Evolutionary conservation across 2,329 filamentous ascomycete species (phyloP).

Genomic region (Aureobasidium lini): DNA sequence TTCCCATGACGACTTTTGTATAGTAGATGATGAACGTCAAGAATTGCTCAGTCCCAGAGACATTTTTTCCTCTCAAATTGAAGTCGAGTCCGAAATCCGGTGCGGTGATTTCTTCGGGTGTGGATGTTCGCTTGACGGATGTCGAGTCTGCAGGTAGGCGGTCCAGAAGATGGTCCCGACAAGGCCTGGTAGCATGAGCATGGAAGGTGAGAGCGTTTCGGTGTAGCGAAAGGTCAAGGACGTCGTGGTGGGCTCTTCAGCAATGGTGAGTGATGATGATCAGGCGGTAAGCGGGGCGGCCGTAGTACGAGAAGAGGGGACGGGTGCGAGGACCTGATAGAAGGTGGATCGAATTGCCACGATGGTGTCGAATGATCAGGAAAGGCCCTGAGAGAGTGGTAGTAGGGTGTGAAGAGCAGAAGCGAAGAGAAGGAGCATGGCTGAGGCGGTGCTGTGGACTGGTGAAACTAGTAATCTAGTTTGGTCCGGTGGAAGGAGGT

Average conservation of each 20-base stretch:
- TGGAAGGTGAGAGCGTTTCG: not conserved
- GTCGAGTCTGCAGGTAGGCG: not conserved
- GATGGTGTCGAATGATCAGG: no score
- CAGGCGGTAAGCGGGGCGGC: conserved; percentile 2
- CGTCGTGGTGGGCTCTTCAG: not conserved
- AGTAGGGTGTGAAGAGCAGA: not conserved
- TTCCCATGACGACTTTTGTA: conserved; percentile 43
- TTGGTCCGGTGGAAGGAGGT: not conserved
- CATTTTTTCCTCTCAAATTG: conserved; percentile 9
- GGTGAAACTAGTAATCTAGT: not conserved
- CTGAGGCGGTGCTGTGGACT: not conserved
- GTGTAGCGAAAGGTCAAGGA: not conserved
- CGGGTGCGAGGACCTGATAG: not conserved
- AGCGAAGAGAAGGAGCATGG: not conserved
- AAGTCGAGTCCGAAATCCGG: not conserved
- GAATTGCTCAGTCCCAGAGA: conserved; percentile 43
- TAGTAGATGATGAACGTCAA: conserved; percentile 94
- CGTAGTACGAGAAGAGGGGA: conserved; percentile 2
- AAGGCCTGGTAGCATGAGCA: not conserved
- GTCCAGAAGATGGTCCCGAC: no score
- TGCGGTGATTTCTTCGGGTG: not conserved
- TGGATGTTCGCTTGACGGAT: not conserved
- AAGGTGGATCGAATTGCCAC: not conserved
- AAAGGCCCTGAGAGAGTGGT: not conserved
- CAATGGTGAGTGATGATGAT: not conserved